These are phyloP conservation scores for Vitis amurensis DNA, from an alignment of 164 flowering plant genomes.

Conservation along the genomic window DNA sequence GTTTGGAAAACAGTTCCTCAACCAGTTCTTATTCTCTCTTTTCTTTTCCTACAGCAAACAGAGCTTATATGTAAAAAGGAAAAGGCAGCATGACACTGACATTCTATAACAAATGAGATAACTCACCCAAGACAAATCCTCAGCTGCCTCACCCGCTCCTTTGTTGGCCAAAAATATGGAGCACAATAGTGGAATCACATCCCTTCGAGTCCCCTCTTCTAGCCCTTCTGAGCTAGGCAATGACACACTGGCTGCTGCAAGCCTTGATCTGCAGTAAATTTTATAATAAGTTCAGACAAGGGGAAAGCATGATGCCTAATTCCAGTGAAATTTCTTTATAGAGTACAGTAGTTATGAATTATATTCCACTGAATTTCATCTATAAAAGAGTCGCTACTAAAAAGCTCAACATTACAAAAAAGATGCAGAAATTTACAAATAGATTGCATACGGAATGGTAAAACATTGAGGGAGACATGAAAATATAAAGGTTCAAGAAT, in stretches of 20 bases:
- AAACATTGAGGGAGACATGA: not conserved
- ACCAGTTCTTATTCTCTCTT: too few relatives aligned
- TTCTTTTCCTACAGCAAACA: too few relatives aligned
- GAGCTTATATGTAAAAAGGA: not conserved
- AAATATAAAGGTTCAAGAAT: not conserved
- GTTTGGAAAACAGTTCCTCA: too few relatives aligned
- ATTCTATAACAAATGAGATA: not conserved
- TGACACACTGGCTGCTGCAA: conserved; percentile 67
- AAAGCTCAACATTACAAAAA: not conserved
- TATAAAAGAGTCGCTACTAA: too few relatives aligned
- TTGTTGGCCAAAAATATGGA: conserved; percentile 89
- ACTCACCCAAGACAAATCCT: conserved; percentile 66
- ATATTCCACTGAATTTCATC: too few relatives aligned
- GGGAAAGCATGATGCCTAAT: not conserved
- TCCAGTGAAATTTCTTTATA: too few relatives aligned
- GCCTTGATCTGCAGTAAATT: conserved; percentile 64
- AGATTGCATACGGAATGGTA: not conserved
- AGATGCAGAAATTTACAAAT: not conserved
- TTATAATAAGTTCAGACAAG: not conserved
- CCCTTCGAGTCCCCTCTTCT: conserved; percentile 30
- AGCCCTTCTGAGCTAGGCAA: conserved; percentile 37
- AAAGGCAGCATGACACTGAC: too few relatives aligned
- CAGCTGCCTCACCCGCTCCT: conserved; percentile 75
- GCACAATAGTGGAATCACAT: conserved; percentile 78
- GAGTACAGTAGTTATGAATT: too few relatives aligned